Evolutionary conservation across 2,329 filamentous ascomycete genomes (phyloP), one percentile per base, ranked within the genome.

Genomic region (Aspergillus calidoustus): DNA sequence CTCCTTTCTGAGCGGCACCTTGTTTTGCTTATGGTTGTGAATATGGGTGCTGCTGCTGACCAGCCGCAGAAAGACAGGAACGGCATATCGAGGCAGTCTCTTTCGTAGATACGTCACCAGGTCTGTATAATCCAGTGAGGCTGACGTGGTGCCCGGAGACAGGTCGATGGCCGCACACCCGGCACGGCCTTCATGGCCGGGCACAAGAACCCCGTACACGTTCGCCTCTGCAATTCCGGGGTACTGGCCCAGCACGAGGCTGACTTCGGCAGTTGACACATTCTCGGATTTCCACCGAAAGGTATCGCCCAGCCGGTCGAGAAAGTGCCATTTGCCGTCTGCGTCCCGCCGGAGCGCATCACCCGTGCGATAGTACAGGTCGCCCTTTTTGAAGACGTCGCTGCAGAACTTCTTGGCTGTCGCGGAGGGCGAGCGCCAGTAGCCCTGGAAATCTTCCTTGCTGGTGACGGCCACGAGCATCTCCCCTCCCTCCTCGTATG

Each of bases 221-320:
- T 60, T 60, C 25, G 49, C 51, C 30, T 54, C 48, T 7, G 28
- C 25, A 23, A 60, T 47, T 5, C 48, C 57, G n/a, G 57, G 41
- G 17, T 47, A 52, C 17, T 34, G 41, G 3, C 41, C 50, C 2
- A 60, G 8, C 2, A 49, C 22, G 22, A 54, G 50, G 17, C 50
- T 44, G 7, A 60, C 57, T 31, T 60, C 57, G 25, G 47, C 54
- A 2, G 57, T 60, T 2, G 57, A 60, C 15, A 60, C 57, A 54
- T 60, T 60, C 51, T 60, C 57, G 4, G 38, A 43, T 28, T 60
- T 60, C 57, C 57, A 60, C 5, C 57, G 57, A 43, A 54, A 60
- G 9, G 57, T 60, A 46, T 60, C 57, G 11, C 57, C 57, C 15
- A 60, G 50, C 15, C 57, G 57, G 41, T 60, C 57, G 19, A 52